These are phyloP conservation scores for Piper betle DNA, from an alignment of 164 flowering plant genomes.

Conservation along the genomic window DNA sequence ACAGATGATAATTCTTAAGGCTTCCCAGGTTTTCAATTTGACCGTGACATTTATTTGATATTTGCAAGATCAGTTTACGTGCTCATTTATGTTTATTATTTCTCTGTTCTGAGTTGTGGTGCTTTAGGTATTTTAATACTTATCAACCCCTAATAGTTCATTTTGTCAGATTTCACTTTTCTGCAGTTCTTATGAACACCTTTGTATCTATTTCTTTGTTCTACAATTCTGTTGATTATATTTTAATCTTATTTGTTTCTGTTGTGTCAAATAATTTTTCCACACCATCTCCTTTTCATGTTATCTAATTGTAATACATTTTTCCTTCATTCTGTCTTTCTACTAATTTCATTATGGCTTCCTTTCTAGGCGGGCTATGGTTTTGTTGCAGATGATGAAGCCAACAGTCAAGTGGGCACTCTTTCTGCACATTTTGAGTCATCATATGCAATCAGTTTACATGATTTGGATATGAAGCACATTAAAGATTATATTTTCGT, in stretches of 20 bases:
- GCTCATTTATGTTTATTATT: too few relatives aligned
- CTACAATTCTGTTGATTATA: too few relatives aligned
- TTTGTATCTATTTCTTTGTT: too few relatives aligned
- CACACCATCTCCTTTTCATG: background rate
- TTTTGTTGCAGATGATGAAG: conserved; percentile 79
- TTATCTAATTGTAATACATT: background rate
- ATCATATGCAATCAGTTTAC: conserved; percentile 61
- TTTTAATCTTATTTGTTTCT: too few relatives aligned
- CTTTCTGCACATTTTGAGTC: conserved; percentile 68
- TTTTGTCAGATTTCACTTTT: background rate
- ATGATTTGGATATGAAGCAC: conserved; percentile 91
- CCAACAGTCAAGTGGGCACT: conserved; percentile 47
- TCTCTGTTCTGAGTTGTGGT: too few relatives aligned
- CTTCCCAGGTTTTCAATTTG: conserved; percentile 54
- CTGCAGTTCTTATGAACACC: background rate
- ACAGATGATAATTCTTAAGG: conserved; percentile 90
- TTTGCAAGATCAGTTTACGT: background rate
- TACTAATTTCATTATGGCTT: background rate
- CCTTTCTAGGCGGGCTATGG: conserved; percentile 63
- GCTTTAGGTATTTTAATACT: background rate
- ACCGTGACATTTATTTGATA: background rate
- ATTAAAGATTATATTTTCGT: conserved; percentile 83
- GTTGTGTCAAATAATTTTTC: too few relatives aligned
- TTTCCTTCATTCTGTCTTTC: background rate
- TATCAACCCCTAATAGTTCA: background rate